phyloP scores from a whole-genome alignment of 352 stramenopile species.

The Globisporangium irregulare region DNA sequence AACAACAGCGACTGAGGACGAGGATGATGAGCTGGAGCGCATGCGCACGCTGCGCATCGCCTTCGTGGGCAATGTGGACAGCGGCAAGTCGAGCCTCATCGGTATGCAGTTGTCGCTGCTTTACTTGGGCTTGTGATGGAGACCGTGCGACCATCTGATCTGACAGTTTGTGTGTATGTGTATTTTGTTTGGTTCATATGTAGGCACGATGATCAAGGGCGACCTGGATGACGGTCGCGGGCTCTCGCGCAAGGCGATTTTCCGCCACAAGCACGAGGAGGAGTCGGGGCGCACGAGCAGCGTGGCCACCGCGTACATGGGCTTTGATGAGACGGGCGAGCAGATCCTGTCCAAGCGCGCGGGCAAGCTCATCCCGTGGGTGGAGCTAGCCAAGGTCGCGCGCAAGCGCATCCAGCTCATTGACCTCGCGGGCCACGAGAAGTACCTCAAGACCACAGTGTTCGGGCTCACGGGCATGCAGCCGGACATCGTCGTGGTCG shows the following conservation, averaged over 20 bases:
- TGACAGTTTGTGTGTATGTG: not conserved
- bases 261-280: slow-evolving; percentile 85
- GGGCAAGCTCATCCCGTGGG: slow-evolving; percentile 77
- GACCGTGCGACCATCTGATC: not conserved
- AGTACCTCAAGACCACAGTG: slow-evolving; percentile 99
- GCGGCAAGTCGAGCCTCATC: slow-evolving; percentile 93
- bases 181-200: not conserved
- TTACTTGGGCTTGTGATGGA: not conserved
- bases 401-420: slow-evolving; percentile 88
- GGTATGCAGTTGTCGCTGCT: slow-evolving; percentile 17
- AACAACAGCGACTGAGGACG: slow-evolving; percentile 1
- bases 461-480: slow-evolving; percentile 97
- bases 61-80: slow-evolving; percentile 92
- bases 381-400: slow-evolving; percentile 70
- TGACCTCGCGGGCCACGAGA: slow-evolving; percentile 93
- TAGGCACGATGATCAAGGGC: slow-evolving; percentile 91
- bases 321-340: slow-evolving; percentile 69
- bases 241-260: slow-evolving; percentile 75
- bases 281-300: slow-evolving; percentile 83
- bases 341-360: slow-evolving; percentile 77
- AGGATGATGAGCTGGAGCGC: slow-evolving; percentile 31
- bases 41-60: slow-evolving; percentile 81
- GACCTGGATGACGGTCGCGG: slow-evolving; percentile 96
- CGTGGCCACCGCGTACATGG: slow-evolving; percentile 80
- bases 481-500: slow-evolving; percentile 94